Percentiles rank a stretch among this genome's conserved stretches.
Conservation (phyloP, 495 filamentous ascomycete species). For the Penicillium turbatum region DNA sequence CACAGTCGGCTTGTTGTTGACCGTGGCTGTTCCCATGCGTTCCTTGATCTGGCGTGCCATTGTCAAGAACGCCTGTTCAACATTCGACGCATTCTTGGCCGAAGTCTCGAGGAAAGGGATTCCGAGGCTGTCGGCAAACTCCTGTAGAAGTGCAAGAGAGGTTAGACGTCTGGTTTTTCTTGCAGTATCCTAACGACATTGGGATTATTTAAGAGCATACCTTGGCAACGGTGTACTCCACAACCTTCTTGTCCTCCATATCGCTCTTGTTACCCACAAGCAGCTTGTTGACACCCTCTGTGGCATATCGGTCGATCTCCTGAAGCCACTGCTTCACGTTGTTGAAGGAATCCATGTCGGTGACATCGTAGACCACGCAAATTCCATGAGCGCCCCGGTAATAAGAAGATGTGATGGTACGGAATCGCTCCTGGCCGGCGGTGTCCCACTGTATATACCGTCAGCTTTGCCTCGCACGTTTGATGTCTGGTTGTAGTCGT, state of each 20-base stretch:
- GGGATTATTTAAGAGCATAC: slow-evolving; percentile 41
- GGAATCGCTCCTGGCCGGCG: slow-evolving; percentile 97
- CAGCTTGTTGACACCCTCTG: slow-evolving; percentile 98
- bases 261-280: slow-evolving; percentile 99
- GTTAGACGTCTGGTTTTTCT: slow-evolving; percentile 12
- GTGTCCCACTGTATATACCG: slow-evolving; percentile 79
- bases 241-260: slow-evolving; percentile 99
- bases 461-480: slow-evolving; percentile 8
- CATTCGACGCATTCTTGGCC: slow-evolving; percentile 98
- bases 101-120: slow-evolving; percentile 99
- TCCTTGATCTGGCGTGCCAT: slow-evolving; percentile 99
- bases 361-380: slow-evolving; percentile 99
- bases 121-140: slow-evolving; percentile 97
- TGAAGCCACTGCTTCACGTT: slow-evolving; percentile 99
- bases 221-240: slow-evolving; percentile 99
- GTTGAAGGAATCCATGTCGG: slow-evolving; percentile 99
- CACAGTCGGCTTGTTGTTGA: slow-evolving; percentile 97
- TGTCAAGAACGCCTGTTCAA: slow-evolving; percentile 99
- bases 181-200: background rate
- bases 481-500: slow-evolving; percentile 34
- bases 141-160: slow-evolving; percentile 48
- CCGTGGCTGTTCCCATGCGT: slow-evolving; percentile 94
- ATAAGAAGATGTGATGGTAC: slow-evolving; percentile 99
- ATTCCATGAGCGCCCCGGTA: slow-evolving; percentile 98
- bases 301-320: slow-evolving; percentile 98